Evolutionary conservation across 2,329 filamentous ascomycete genomes (phyloP).

Genomic region (Akanthomyces lecanii): DNA sequence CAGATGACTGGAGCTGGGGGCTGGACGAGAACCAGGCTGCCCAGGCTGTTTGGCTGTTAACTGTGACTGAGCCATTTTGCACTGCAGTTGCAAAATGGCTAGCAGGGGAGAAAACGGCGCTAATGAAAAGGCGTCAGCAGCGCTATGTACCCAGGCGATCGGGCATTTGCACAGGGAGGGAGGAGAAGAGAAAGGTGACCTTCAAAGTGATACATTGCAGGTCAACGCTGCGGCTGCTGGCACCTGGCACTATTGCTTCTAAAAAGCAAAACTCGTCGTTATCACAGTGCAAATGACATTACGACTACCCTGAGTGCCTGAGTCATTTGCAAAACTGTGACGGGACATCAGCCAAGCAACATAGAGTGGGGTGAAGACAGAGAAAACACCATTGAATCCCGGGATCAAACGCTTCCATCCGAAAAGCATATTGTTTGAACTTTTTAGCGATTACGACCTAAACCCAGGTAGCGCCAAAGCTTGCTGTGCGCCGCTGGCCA

Average conservation of each 20-base stretch:
- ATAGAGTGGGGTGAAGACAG: not conserved
- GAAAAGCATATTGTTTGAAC: not conserved
- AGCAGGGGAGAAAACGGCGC: not conserved
- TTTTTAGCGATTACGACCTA: not conserved
- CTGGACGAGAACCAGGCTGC: not conserved
- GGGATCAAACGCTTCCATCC: not conserved
- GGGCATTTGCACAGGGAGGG: not conserved
- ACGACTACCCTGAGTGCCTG: not conserved
- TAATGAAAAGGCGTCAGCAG: slow-evolving; percentile 2
- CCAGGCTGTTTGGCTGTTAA: no score
- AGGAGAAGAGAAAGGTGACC: not conserved
- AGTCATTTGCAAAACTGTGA: not conserved
- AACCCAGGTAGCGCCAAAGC: slow-evolving; percentile 5
- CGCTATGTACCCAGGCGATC: not conserved
- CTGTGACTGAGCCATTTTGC: not conserved
- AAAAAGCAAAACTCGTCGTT: not conserved
- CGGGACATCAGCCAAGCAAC: not conserved
- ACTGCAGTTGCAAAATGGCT: no score
- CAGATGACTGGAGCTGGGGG: not conserved
- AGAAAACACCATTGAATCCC: not conserved
- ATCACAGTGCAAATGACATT: not conserved
- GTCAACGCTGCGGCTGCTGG: not conserved
- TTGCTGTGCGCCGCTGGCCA: not conserved
- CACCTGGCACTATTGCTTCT: not conserved
- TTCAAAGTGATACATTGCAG: slow-evolving; percentile 6